Base-by-base conservation (phyloP, 2,329 filamentous ascomycete genomes). In the Aureobasidium melanogenum region DNA sequence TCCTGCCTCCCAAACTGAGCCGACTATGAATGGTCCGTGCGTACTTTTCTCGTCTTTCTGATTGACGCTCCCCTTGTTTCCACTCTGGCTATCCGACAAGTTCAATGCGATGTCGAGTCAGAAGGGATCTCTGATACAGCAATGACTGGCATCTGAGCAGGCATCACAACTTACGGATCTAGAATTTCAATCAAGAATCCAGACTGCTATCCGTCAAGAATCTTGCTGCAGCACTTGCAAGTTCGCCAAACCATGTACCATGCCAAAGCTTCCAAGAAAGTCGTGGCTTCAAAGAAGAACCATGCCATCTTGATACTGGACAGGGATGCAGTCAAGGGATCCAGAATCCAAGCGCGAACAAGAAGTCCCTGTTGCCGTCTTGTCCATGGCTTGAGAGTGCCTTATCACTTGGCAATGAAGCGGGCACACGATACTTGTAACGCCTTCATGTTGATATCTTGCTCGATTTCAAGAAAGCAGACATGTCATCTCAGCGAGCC, bases 321-420 rank as follows among this genome's bases (percentile, higher is more conserved):
- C 39, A 43, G 10, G 10, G 9, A 19, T 4, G 8, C 4, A 10
- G 39, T 22, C n/a, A 19, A 9, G 9, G 19, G 39, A 10, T 8
- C 7, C 17, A 19, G 22, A 22, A 5, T n/a, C 15, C 17, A 44
- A 32, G 39, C 22, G 12, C 38, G n/a, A n/a, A 44, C 52, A 34
- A 43, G 38, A 14, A 51, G 24, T 12, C 43, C 38, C n/a, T 26
- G 8, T 15, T 32, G 38, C 28, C 52, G 52, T 32, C 28, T 24
- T 56, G 52, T 32, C 38, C 26, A 41, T 17, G 19, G 50, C 50
- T 54, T 54, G 36, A 30, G 24, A 30, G 52, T 39, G 39, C 52
- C 52, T 43, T 56, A 56, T 56, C 52, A 44, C 52, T 56, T 56
- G 52, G 52, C 52, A 34, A 56, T 56, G n/a, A 15, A 43, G 9